Base-by-base conservation (phyloP, 306 rosid genomes). In the Notholithocarpus densiflorus region DNA sequence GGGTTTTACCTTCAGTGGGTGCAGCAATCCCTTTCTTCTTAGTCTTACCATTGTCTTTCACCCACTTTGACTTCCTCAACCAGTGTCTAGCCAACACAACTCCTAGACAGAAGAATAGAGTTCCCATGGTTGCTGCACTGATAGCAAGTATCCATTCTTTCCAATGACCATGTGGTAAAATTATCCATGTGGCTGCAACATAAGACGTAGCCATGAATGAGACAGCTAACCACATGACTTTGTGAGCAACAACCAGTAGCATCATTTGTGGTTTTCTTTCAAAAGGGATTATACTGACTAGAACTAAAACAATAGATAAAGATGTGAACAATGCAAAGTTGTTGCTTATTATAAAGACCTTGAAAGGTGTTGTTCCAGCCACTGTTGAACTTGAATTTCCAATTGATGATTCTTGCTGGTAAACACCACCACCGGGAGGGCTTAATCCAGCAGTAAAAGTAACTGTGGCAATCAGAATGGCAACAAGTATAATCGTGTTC, bases 261-360 rank as follows among this genome's bases (percentile, higher is more conserved):
- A 59, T 86, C 80, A 77, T 77, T 14, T 76, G 86, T 20, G 84
- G 65, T 51, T 83, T 93, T 52, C 88, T 87, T 61, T 78, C 72
- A 40, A 83, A 93, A 1, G 98, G 94, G 64, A 93, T 89, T 76
- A 93, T 84, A 74, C 96, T 93, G 19, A 93, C 94, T 10, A 91
- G 83, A 64, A 91, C 86, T 27, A 93, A 51, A 11, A 90, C 93
- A 34, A 89, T 82, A 11, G 80, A 82, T 4, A 93, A 75, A 56
- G 96, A 89, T 15, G 89, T 77, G 78, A 91, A 80, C 17, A 93
- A 32, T 24, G 98, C 93, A 24, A 87, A 19, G 57, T 74, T 51
- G 20, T 93, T 90, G 85, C 92, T 86, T 56, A 93, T 70, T 23
- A 79, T 37, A 74, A 93, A 93, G 29, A 91, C 90, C 77, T 87